These are phyloP conservation scores for Annulohypoxylon maeteangense DNA, from an alignment of 495 filamentous ascomycete genomes.

Conservation along the genomic window DNA sequence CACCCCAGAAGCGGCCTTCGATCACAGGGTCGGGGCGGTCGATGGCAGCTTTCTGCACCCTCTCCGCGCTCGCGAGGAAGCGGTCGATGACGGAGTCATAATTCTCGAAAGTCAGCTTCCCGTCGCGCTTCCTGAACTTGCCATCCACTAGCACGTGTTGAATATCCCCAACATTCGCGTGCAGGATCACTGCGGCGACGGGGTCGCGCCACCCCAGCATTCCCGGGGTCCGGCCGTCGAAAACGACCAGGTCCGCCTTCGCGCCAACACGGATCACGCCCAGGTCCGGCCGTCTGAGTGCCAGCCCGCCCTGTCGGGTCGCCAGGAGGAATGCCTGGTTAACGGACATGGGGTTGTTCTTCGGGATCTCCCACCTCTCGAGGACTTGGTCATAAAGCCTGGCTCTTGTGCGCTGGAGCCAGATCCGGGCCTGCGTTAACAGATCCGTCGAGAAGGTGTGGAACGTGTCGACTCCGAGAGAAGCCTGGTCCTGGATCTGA, in stretches of 20 bases:
- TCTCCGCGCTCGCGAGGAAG: slow-evolving; percentile 49
- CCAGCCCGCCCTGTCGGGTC: slow-evolving; percentile 58
- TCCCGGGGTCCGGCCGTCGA: slow-evolving; percentile 55
- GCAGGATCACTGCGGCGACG: slow-evolving; percentile 63
- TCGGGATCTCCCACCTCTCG: slow-evolving; percentile 51
- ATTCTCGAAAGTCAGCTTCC: slow-evolving; percentile 44
- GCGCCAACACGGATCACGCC: slow-evolving; percentile 58
- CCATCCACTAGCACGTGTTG: slow-evolving; percentile 61
- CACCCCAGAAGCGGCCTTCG: slow-evolving; percentile 35
- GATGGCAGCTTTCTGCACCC: slow-evolving; percentile 39
- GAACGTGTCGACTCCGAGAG: slow-evolving; percentile 52
- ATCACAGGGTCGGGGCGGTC: slow-evolving; percentile 28
- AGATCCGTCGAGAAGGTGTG: slow-evolving; percentile 50
- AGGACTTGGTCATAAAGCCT: slow-evolving; percentile 50
- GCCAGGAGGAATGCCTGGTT: slow-evolving; percentile 62
- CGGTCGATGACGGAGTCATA: slow-evolving; percentile 44
- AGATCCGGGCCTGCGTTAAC: slow-evolving; percentile 53
- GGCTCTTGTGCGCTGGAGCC: slow-evolving; percentile 51
- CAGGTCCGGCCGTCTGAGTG: slow-evolving; percentile 57
- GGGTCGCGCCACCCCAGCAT: slow-evolving; percentile 63
- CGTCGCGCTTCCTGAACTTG: slow-evolving; percentile 52
- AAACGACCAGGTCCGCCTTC: slow-evolving; percentile 63
- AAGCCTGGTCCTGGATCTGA: slow-evolving; percentile 49
- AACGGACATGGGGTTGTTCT: slow-evolving; percentile 55
- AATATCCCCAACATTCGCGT: slow-evolving; percentile 60